phyloP scores from a whole-genome alignment of 1,284 basidiomycete genomes.

The Polyporus tsugae region DNA sequence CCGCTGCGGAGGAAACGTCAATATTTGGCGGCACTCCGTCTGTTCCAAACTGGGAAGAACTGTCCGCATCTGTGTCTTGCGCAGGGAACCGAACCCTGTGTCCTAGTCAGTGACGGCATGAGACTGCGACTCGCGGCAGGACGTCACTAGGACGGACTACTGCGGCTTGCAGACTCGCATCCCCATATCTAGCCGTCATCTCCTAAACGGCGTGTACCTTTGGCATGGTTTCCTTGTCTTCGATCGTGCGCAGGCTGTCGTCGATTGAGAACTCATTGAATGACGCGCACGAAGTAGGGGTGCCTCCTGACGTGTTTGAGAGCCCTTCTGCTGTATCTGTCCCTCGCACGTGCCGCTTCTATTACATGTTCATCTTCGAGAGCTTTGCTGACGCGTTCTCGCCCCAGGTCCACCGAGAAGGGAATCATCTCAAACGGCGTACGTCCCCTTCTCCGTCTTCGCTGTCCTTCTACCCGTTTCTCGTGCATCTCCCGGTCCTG shows the following conservation, averaged over 20 bases:
- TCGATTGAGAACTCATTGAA: neutral
- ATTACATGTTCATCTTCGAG: neutral
- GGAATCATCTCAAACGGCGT: conserved; percentile 75
- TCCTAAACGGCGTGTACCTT: neutral
- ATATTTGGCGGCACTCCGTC: neutral
- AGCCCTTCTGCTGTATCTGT: neutral
- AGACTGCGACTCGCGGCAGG: neutral
- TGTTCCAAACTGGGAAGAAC: neutral
- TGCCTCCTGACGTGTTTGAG: neutral
- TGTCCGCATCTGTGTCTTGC: neutral
- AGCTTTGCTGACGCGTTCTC: conserved; percentile 15
- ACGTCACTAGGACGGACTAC: neutral
- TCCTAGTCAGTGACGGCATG: neutral
- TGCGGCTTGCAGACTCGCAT: neutral
- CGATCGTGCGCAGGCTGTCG: conserved; percentile 1
- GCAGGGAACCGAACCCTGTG: neutral
- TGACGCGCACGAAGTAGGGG: neutral
- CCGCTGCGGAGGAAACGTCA: neutral
- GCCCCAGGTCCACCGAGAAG: conserved; percentile 68
- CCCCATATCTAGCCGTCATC: conserved; percentile 4
- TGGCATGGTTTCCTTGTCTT: neutral
- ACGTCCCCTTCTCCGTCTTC: conserved; percentile 20
- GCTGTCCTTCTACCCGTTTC: neutral
- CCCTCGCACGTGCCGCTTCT: conserved; percentile 2
- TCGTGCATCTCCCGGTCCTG: neutral